Conservation (phyloP, 371 early-diverging fungal genomes). For the Mortierella sp. region DNA sequence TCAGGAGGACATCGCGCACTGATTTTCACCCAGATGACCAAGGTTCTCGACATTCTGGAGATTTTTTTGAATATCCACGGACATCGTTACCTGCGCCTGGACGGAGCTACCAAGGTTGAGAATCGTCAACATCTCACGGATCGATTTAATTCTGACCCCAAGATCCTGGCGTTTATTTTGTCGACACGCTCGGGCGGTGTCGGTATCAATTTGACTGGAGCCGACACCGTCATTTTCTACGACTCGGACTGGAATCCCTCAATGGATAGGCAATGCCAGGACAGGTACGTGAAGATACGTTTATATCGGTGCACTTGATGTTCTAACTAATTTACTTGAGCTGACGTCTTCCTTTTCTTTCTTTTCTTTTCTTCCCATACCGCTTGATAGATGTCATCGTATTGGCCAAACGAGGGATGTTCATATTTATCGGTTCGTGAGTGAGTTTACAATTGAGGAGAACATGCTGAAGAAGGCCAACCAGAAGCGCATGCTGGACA, state of each 20-base stretch:
- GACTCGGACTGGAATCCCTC: conserved; percentile 98
- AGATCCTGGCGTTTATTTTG: conserved; percentile 89
- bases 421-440: conserved; percentile 92
- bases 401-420: conserved; percentile 97
- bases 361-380: conserved; percentile 5
- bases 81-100: conserved; percentile 89
- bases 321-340: neutral
- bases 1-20: conserved; percentile 88
- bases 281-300: conserved; percentile 42
- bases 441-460: conserved; percentile 92
- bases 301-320: neutral
- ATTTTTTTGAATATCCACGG: conserved; percentile 94
- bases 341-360: conserved; percentile 13
- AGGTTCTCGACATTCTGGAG: conserved; percentile 96
- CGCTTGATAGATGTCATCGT: conserved; percentile 87
- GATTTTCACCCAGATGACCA: conserved; percentile 99
- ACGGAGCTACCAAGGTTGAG: conserved; percentile 90
- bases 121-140: conserved; percentile 90
- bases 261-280: conserved; percentile 80
- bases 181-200: conserved; percentile 97
- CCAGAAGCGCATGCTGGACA: conserved; percentile 91
- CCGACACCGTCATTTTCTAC: conserved; percentile 96
- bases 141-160: conserved; percentile 88
- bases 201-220: conserved; percentile 98
- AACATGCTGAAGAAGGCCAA: conserved; percentile 87